phyloP scores from a whole-genome alignment of 805 yeast genomes.

The Saturnispora ahearnii region DNA sequence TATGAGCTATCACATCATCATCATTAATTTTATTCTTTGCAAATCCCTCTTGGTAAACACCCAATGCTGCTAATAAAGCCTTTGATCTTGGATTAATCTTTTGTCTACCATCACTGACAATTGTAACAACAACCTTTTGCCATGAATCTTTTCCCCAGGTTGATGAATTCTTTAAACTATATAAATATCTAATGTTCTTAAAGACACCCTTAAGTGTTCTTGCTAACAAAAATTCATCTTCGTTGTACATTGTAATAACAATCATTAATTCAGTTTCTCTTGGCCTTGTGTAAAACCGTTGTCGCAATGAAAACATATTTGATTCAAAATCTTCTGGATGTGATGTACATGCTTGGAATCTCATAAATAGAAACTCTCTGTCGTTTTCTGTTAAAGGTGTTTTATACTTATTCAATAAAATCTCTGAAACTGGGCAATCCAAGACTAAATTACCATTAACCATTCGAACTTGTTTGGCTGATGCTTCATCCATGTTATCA shows the following conservation, averaged over 20 bases:
- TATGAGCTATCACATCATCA: constrained; percentile 71
- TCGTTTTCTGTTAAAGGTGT: constrained; percentile 34
- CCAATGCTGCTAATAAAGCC: constrained; percentile 75
- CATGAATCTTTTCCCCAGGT: constrained; percentile 95
- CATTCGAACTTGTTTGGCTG: constrained; percentile 38
- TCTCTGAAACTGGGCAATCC: constrained; percentile 81
- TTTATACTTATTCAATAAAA: constrained; percentile 45
- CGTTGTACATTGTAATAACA: constrained; percentile 86
- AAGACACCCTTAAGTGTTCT: constrained; percentile 86
- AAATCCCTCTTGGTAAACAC: constrained; percentile 91
- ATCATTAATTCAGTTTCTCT: constrained; percentile 79
- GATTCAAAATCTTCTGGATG: constrained; percentile 65
- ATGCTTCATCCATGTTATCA: constrained; percentile 11
- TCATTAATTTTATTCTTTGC: constrained; percentile 88
- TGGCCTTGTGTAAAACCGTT: constrained; percentile 65
- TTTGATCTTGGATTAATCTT: constrained; percentile 72
- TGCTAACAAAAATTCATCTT: constrained; percentile 72
- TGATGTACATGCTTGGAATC: constrained; percentile 91
- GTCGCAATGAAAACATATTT: constrained; percentile 72
- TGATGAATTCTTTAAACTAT: constrained; percentile 50
- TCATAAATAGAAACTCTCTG: constrained; percentile 72
- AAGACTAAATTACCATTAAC: constrained; percentile 73
- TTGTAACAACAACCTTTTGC: constrained; percentile 86
- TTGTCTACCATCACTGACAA: constrained; percentile 87
- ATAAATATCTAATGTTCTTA: constrained; percentile 72